Evolutionary conservation across 202 grass and related monocot species (phyloP).

Genomic region (Dendrocalamus latiflorus): DNA sequence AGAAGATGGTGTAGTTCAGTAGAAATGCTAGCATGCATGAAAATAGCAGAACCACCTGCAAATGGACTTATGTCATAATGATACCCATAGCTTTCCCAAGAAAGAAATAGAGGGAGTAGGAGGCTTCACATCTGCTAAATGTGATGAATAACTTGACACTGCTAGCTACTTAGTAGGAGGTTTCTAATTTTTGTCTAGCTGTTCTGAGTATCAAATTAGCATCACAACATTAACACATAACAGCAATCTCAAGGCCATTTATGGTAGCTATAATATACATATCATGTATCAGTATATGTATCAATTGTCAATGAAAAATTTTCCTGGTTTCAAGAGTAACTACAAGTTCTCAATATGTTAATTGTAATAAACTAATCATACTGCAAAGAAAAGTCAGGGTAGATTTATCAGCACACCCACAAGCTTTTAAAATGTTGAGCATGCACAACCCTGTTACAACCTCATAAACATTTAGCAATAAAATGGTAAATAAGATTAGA

Average conservation of each 20-base stretch:
- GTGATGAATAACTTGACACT: too few species aligned
- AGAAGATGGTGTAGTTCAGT: constrained; percentile 56
- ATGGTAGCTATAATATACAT: background rate
- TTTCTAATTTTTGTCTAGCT: background rate
- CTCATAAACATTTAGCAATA: background rate
- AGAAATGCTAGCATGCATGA: constrained; percentile 83
- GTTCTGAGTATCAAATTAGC: constrained; percentile 4
- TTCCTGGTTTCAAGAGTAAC: background rate
- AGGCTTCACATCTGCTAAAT: background rate
- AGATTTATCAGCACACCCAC: background rate
- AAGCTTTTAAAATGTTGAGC: background rate
- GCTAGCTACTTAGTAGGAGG: too few species aligned
- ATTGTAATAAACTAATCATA: background rate
- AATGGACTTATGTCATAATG: background rate
- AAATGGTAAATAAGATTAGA: background rate
- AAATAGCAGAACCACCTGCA: constrained; percentile 73
- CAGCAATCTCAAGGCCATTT: background rate
- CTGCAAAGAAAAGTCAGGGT: background rate
- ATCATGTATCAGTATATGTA: too few species aligned
- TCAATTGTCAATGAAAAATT: background rate
- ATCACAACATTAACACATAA: background rate
- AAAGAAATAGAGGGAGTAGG: background rate
- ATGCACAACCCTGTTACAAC: background rate
- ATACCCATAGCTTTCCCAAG: background rate
- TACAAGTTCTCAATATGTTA: background rate